phyloP scores from a whole-genome alignment of 2,329 filamentous ascomycete species.

The Cercospora citrullina region DNA sequence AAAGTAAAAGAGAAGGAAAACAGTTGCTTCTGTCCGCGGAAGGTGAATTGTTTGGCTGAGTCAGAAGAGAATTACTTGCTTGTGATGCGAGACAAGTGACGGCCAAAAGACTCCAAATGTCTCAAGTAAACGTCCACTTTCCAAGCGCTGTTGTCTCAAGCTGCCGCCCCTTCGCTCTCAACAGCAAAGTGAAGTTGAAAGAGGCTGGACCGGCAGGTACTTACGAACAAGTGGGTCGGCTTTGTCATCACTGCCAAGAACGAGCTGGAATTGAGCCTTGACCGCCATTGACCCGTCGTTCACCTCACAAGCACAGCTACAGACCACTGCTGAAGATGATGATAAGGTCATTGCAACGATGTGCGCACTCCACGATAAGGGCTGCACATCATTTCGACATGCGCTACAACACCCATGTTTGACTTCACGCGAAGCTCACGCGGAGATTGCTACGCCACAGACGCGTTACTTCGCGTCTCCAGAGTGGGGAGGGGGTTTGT shows the following conservation, averaged over 20 bases:
- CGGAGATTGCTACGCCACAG: neutral
- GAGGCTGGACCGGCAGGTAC: neutral
- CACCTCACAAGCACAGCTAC: neutral
- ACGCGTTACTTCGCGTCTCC: neutral
- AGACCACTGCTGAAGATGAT: neutral
- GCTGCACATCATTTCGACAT: neutral
- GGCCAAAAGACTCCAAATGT: neutral
- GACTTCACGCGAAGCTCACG: neutral
- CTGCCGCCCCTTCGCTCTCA: neutral
- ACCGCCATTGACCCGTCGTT: neutral
- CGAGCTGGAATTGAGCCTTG: neutral
- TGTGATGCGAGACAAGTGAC: neutral
- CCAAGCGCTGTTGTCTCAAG: neutral
- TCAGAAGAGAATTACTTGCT: neutral
- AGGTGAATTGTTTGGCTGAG: neutral
- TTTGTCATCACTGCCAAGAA: slow-evolving; percentile 4
- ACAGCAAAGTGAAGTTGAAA: neutral
- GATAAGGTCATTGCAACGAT: neutral
- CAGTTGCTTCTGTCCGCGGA: neutral
- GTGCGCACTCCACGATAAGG: neutral
- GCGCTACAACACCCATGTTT: neutral
- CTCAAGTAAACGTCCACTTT: neutral
- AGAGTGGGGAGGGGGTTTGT: neutral
- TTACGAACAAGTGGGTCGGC: neutral
- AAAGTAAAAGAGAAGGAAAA: neutral